These are phyloP conservation scores for Lactarius vividus DNA, from an alignment of 768 basidiomycete genomes.

Conservation along the genomic window DNA sequence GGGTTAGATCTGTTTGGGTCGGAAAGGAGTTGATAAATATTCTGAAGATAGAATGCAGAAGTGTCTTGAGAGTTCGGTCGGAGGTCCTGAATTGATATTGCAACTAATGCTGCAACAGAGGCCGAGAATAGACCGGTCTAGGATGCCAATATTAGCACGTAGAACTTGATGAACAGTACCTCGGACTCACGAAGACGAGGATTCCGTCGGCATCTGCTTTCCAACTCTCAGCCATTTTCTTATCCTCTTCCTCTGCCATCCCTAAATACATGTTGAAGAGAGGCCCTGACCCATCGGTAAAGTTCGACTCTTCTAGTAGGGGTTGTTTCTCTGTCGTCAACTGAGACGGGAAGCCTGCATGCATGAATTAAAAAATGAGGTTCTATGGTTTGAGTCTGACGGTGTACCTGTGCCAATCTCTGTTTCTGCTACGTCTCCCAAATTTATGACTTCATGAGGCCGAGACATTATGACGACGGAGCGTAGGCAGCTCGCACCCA, in stretches of 20 bases:
- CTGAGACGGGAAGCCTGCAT: not conserved
- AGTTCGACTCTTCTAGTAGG: not conserved
- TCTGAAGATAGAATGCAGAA: constrained; percentile 5
- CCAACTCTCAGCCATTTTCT: not conserved
- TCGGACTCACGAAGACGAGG: not conserved
- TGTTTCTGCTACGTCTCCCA: not conserved
- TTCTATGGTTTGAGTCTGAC: not conserved
- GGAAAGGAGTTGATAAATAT: constrained; percentile 4
- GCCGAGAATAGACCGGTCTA: not conserved
- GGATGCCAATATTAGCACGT: not conserved
- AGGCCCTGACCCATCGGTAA: not conserved
- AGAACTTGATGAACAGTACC: not conserved
- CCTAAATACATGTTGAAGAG: not conserved
- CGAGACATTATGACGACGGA: not conserved
- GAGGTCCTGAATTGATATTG: not conserved
- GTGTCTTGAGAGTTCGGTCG: constrained; percentile 4
- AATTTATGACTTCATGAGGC: not conserved
- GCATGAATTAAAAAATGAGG: not conserved
- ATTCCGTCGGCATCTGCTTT: not conserved
- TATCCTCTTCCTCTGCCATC: not conserved
- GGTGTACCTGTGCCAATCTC: not conserved
- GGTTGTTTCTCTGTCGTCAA: not conserved
- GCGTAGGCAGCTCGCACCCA: no score
- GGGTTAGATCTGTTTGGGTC: not conserved
- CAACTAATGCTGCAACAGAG: not conserved